phyloP scores from a whole-genome alignment of 1,139 yeast genomes.

The Yamadazyma diddensiae region DNA sequence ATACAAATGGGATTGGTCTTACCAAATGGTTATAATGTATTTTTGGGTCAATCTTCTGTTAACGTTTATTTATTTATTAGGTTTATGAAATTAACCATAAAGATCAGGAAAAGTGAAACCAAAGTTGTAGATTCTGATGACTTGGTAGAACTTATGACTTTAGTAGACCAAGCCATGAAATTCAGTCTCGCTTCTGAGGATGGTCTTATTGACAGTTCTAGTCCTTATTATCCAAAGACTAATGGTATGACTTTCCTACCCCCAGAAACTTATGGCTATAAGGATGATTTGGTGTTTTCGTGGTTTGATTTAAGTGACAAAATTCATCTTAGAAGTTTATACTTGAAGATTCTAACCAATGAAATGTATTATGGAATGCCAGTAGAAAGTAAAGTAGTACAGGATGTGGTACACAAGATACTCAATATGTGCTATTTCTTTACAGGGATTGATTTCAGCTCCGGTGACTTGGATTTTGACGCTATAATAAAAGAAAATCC shows the following conservation, averaged over 20 bases:
- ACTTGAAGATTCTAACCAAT: constrained; percentile 12
- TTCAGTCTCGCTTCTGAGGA: constrained; percentile 12
- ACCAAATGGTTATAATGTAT: constrained; percentile 16
- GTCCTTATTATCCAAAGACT: constrained; percentile 17
- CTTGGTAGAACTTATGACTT: constrained; percentile 9
- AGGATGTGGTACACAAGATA: constrained; percentile 15
- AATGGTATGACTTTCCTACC: constrained; percentile 15
- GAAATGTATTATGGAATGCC: constrained; percentile 12
- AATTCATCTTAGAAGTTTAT: constrained; percentile 15
- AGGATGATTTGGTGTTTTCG: constrained; percentile 13
- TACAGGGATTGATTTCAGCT: constrained; percentile 10
- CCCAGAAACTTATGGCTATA: constrained; percentile 16
- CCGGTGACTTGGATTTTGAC: constrained; percentile 8
- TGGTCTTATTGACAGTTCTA: constrained; percentile 12
- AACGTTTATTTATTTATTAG: constrained; percentile 13
- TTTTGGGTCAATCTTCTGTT: constrained; percentile 15
- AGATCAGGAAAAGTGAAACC: constrained; percentile 8
- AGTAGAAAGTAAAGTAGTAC: constrained; percentile 12
- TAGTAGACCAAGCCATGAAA: constrained; percentile 12
- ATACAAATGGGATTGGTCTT: constrained; percentile 15
- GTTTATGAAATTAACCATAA: constrained; percentile 14
- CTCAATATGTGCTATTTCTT: constrained; percentile 16
- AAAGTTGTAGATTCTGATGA: constrained; percentile 12
- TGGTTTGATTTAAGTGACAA: constrained; percentile 19
- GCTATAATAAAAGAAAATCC: constrained; percentile 5